Percentiles rank a stretch among this genome's conserved stretches.
Evolutionary conservation across 345 rosid species (phyloP).

Genomic region (Erucastrum elatum): DNA sequence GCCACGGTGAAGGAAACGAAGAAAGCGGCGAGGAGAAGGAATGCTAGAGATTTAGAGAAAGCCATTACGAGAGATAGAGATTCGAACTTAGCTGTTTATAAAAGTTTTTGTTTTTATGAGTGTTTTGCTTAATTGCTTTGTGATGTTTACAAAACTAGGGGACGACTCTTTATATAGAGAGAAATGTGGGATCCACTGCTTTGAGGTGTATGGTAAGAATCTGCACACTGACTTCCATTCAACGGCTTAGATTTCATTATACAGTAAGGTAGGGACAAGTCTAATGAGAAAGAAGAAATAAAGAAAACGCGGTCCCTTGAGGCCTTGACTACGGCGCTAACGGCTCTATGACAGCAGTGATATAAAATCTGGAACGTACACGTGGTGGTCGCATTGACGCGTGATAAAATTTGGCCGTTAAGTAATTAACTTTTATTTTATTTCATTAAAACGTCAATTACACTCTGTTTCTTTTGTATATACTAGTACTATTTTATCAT

Average conservation of each 20-base stretch:
- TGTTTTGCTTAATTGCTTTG: constrained; percentile 5
- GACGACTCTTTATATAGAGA: constrained; percentile 19
- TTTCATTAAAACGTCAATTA: constrained; percentile 4
- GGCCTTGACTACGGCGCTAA: constrained; percentile 44
- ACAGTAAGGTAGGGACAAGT: constrained; percentile 8
- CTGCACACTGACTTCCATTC: neutral
- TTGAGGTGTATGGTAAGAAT: neutral
- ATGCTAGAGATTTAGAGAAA: constrained; percentile 20
- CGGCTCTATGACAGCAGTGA: constrained; percentile 36
- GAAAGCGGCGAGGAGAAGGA: constrained; percentile 19
- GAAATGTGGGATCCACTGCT: neutral
- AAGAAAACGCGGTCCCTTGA: constrained; percentile 36
- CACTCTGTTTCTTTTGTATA: neutral
- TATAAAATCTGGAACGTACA: constrained; percentile 18
- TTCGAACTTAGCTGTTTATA: too few relatives aligned
- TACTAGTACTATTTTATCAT: too few relatives aligned
- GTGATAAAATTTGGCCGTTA: constrained; percentile 35
- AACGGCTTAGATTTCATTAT: constrained; percentile 5
- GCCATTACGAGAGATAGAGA: constrained; percentile 19
- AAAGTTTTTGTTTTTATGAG: neutral
- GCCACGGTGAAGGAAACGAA: constrained; percentile 21
- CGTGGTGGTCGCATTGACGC: neutral
- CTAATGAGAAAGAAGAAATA: constrained; percentile 2
- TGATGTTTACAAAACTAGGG: too few relatives aligned
- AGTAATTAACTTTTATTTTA: neutral